Evolutionary conservation across 148 eudicot species (phyloP).

Genomic region (Vaccinium darrowii): DNA sequence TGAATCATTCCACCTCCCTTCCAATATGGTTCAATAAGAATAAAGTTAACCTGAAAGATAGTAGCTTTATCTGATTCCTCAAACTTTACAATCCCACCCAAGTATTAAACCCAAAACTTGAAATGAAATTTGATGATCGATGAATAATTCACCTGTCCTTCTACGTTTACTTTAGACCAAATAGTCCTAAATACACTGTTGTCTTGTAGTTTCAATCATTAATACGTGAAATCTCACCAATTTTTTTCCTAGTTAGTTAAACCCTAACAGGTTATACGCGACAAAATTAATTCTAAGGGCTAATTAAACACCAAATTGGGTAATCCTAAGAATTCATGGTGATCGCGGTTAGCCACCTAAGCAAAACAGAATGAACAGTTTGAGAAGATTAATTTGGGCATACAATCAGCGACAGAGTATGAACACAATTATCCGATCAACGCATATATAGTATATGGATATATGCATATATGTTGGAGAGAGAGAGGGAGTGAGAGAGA

Average conservation of each 20-base stretch:
- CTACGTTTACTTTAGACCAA: not conserved
- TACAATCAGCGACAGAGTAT: not conserved
- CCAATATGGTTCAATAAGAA: not conserved
- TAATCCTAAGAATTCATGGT: not conserved
- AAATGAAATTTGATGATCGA: not conserved
- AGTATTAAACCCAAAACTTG: too few relatives aligned
- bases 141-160: not conserved
- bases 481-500: slow-evolving; percentile 11
- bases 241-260: not conserved
- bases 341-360: not conserved
- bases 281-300: not conserved
- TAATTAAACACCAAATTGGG: not conserved
- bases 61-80: not conserved
- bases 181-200: not conserved
- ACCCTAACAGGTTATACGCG: not conserved
- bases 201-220: not conserved
- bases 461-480: too few relatives aligned
- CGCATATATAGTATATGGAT: not conserved
- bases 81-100: not conserved
- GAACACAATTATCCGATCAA: not conserved
- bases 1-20: not conserved
- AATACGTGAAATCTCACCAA: not conserved
- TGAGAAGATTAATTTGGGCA: not conserved
- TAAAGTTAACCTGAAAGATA: not conserved
- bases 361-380: not conserved